A percentile compares a stretch with the other conserved stretches of the same genome.
These are phyloP conservation scores for Brasenia schreberi DNA, from an alignment of 164 flowering plant genomes.

Conservation along the genomic window DNA sequence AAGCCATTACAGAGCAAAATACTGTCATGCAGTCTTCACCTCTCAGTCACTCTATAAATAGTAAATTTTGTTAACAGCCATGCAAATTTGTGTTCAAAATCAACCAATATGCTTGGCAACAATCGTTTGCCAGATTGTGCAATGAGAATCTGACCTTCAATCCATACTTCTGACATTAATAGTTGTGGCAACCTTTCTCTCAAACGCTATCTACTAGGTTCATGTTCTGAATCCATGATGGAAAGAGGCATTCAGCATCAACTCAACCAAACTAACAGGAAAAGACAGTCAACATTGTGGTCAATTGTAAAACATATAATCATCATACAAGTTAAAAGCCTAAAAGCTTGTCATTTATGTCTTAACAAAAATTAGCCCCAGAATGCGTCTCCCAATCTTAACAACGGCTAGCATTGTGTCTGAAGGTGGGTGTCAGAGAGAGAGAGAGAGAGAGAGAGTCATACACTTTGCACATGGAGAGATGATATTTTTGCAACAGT, in stretches of 20 bases:
- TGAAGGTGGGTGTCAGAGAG: no score
- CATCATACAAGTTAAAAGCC: no score
- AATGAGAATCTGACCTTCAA: not conserved
- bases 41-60: not conserved
- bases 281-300: not conserved
- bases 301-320: no score
- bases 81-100: not conserved
- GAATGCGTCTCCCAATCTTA: no score
- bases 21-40: not conserved
- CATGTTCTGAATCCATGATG: not conserved
- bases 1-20: no score
- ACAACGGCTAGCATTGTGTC: no score
- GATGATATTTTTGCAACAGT: no score
- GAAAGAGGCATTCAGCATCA: not conserved
- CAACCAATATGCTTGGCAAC: not conserved
- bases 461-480: no score
- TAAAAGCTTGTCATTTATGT: no score
- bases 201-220: not conserved
- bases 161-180: not conserved
- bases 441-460: no score
- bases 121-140: not conserved
- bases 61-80: not conserved
- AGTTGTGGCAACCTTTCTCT: not conserved
- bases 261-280: not conserved
- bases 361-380: no score